Base-by-base conservation (phyloP, 2,329 filamentous ascomycete genomes). In the Penicillium hesseltinei region DNA sequence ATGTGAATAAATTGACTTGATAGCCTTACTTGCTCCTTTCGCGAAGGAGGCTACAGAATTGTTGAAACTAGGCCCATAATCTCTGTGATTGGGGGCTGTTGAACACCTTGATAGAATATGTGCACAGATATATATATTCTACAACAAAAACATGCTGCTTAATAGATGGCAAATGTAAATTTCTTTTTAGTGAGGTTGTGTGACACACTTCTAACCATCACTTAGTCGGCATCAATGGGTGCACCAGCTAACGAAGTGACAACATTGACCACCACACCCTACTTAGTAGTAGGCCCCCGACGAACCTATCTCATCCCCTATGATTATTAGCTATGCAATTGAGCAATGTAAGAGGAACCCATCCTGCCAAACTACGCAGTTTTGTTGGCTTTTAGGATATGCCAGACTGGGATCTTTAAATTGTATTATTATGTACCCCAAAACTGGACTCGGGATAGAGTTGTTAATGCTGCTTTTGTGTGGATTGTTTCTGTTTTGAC, bases 381-480 rank as follows among this genome's bases (percentile, higher is more conserved):
- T 7, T 33, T 17, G 4, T 9, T 23, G n/a, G 27, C 27, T 21
- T 33, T 17, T 9, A n/a, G 13, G n/a, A 17, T 11, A 27, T 43
- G 8, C 42, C 25, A 13, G 25, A 29, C 31, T 33, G 25, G 19
- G 9, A 35, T 51, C 13, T 46, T 19, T 36, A 11, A 36, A 45
- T 51, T 46, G 13, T 21, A 36, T 27, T 29, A 11, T 19, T 36
- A 46, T 46, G 21, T 21, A 45, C 6, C 6, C 11, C 31, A 10
- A n/a, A 27, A 7, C 9, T 46, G 21, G 9, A 21, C 13, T 17
- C 7, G 17, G 11, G 10, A 13, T 27, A n/a, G 25, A 23, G 11
- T 5, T 31, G 17, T 54, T 51, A 64, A 40, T 47, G 23, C 42
- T 58, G 54, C 45, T 55, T 60, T 21, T 42, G n/a, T 5, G 23